Evolutionary conservation across 441 rosid species (phyloP).

Genomic region (Raphanus hybrid): DNA sequence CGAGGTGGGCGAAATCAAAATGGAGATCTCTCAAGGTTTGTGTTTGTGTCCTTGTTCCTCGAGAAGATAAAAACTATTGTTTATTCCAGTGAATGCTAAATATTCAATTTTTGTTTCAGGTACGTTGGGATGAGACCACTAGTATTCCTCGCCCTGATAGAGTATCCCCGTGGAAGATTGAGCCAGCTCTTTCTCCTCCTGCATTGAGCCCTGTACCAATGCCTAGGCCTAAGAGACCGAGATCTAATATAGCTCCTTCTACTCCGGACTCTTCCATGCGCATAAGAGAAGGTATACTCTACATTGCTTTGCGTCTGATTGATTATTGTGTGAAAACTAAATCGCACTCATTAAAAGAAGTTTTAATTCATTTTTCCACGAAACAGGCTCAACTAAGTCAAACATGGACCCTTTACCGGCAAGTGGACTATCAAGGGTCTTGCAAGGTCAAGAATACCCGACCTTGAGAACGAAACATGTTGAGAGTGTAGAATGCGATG

Average conservation of each 20-base stretch:
- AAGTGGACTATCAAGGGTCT: slow-evolving; percentile 87
- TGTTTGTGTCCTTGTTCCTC: slow-evolving; percentile 48
- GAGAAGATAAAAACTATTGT: slow-evolving; percentile 5
- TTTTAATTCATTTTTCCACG: neutral
- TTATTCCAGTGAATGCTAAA: slow-evolving; percentile 11
- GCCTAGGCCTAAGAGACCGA: slow-evolving; percentile 82
- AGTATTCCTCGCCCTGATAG: slow-evolving; percentile 83
- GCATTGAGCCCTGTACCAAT: slow-evolving; percentile 80
- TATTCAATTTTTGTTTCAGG: slow-evolving; percentile 48
- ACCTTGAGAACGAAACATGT: slow-evolving; percentile 74
- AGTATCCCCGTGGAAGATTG: slow-evolving; percentile 99
- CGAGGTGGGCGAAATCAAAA: slow-evolving; percentile 84
- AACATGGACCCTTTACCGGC: slow-evolving; percentile 68
- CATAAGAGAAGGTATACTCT: slow-evolving; percentile 73
- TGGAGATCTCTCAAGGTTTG: slow-evolving; percentile 98
- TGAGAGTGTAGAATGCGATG: slow-evolving; percentile 66
- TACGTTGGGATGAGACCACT: slow-evolving; percentile 96
- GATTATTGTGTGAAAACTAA: neutral
- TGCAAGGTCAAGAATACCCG: slow-evolving; percentile 96
- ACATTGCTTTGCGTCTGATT: slow-evolving; percentile 2
- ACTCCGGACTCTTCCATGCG: slow-evolving; percentile 80
- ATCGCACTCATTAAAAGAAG: neutral
- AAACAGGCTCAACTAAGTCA: slow-evolving; percentile 66
- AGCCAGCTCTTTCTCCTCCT: slow-evolving; percentile 90
- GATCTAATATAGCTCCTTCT: slow-evolving; percentile 65